These are phyloP conservation scores for Tremellales sp. DNA, from an alignment of 1,284 basidiomycete genomes.

Conservation along the genomic window DNA sequence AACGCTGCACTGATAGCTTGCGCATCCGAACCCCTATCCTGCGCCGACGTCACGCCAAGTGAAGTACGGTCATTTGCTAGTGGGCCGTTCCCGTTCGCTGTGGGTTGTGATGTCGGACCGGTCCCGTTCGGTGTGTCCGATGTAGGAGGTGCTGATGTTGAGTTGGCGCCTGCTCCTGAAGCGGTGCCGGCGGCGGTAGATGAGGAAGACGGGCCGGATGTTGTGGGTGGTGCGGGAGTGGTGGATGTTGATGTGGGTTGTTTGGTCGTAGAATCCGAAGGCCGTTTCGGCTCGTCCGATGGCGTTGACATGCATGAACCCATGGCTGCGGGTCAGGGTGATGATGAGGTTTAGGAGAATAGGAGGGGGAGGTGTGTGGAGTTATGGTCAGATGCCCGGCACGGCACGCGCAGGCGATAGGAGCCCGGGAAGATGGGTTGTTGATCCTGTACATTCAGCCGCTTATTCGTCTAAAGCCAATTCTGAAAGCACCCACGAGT, in stretches of 20 bases:
- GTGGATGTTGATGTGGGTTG: too few species aligned
- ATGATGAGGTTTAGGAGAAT: background rate
- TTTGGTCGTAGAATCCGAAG: too few species aligned
- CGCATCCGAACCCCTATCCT: conserved; percentile 1
- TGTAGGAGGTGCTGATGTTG: too few species aligned
- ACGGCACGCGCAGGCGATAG: too few species aligned
- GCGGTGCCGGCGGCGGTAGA: background rate
- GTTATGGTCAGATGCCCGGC: too few species aligned
- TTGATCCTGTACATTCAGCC: background rate
- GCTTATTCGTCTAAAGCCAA: background rate
- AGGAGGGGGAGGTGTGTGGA: too few species aligned
- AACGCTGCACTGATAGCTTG: conserved; percentile 38
- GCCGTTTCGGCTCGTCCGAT: background rate
- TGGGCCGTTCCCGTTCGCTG: background rate
- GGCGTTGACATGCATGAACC: background rate
- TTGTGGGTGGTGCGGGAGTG: background rate
- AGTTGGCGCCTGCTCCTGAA: background rate
- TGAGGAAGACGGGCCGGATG: background rate
- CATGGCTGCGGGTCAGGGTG: background rate
- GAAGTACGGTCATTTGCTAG: too few species aligned
- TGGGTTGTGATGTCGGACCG: background rate
- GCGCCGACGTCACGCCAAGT: background rate
- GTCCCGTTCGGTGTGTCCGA: background rate
- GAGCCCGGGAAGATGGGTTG: background rate
- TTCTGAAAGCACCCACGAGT: background rate